phyloP scores from a whole-genome alignment of 352 stramenopile species.

The Elongisporangium undulatum region DNA sequence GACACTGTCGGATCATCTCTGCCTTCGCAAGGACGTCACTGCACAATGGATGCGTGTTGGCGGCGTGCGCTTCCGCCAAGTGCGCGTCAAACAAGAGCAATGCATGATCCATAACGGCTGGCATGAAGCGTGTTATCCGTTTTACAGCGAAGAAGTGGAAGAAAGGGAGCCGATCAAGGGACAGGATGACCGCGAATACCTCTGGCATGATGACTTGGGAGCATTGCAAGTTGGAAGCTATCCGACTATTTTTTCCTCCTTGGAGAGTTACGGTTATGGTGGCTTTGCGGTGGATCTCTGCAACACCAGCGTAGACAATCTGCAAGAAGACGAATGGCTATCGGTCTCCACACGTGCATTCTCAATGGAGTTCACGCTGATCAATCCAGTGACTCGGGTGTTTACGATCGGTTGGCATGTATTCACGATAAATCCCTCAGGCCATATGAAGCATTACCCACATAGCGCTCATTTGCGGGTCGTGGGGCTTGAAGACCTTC shows the following conservation, averaged over 20 bases:
- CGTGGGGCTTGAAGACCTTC: conserved; percentile 54
- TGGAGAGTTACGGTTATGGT: conserved; percentile 54
- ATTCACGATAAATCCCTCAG: conserved; percentile 74
- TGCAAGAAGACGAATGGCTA: conserved; percentile 72
- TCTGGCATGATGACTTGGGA: conserved; percentile 63
- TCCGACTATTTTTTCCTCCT: not conserved
- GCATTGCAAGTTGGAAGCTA: conserved; percentile 16
- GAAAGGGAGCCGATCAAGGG: conserved; percentile 44
- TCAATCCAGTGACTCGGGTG: conserved; percentile 87
- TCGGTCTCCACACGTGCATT: conserved; percentile 76
- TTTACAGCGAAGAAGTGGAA: conserved; percentile 48
- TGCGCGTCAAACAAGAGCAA: conserved; percentile 71
- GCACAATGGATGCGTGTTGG: conserved; percentile 76
- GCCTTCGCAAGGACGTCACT: conserved; percentile 41
- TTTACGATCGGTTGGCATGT: conserved; percentile 86
- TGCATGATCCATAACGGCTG: conserved; percentile 62
- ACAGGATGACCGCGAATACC: conserved; percentile 40
- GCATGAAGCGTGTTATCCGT: conserved; percentile 69
- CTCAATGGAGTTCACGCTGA: conserved; percentile 81
- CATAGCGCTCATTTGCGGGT: conserved; percentile 82
- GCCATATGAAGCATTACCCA: conserved; percentile 75
- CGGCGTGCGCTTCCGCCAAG: conserved; percentile 76
- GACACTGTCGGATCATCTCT: conserved; percentile 49
- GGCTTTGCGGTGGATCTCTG: conserved; percentile 79
- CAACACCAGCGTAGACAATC: conserved; percentile 42